Evolutionary conservation across 1,284 basidiomycete genomes (phyloP), one percentile per base, ranked within the genome.

Genomic region (Ustilago crameri): DNA sequence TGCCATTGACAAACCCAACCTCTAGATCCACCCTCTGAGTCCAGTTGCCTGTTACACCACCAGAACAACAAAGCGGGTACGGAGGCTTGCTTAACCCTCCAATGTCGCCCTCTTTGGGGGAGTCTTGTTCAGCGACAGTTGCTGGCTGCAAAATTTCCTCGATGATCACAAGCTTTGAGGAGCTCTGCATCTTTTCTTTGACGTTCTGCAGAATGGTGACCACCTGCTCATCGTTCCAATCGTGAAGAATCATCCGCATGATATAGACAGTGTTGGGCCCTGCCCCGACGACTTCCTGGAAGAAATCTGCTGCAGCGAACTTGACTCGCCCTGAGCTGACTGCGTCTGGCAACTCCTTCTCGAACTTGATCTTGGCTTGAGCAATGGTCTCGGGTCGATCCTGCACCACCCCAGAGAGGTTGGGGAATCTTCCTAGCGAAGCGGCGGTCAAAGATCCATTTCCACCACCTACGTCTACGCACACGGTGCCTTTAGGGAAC

Each of bases 131-230:
- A 23, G 40, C 26, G 1, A 56, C 48, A 5, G 65, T n/a, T 22
- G 67, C 67, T 0, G 67, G 67, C 56, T 70, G 62, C 17, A 70
- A 41, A 8, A 70, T 26, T 14, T 50, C 51, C n/a, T 66, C 66
- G 14, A 66, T 17, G 18, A 70, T 55, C 18, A 65, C 26, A 22
- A 70, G 41, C 48, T 48, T 59, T 20, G 67, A 70, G 30, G 57
- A 49, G 0, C 23, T 3, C 40, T 55, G 22, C 66, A 69, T 69
- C 49, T 51, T 52, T 5, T 23, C 48, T 23, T 55, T 56, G 52
- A 64, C 14, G 34, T 70, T 64, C 17, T 35, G 37, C 30, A 70
- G 26, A n/a, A 65, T 70, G 30, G 49, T 37, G 23, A 65, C 7
- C 5, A 32, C 26, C 32, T 58, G 43, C 17, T 34, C 30, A 27